phyloP scores from a whole-genome alignment of 805 yeast species.

The Spathaspora hagerdaliae region DNA sequence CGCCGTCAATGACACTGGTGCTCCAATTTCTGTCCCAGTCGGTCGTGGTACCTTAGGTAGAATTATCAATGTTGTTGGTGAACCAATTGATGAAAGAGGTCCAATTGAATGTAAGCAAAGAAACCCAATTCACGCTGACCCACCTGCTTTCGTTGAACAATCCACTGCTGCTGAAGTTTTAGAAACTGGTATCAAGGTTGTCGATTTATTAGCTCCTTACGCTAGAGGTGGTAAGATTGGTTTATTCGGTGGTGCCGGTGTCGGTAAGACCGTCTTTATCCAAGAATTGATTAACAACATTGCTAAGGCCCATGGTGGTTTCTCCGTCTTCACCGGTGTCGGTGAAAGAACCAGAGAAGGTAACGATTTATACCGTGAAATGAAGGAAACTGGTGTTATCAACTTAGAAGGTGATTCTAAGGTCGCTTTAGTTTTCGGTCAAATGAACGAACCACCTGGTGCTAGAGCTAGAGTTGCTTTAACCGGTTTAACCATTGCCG shows the following conservation, averaged over 20 bases:
- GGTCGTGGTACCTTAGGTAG: constrained; percentile 99
- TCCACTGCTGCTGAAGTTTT: constrained; percentile 96
- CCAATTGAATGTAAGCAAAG: constrained; percentile 89
- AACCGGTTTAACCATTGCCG: constrained; percentile 99
- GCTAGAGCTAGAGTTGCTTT: constrained; percentile 99
- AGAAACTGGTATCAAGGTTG: constrained; percentile 99
- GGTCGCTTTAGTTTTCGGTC: constrained; percentile 99
- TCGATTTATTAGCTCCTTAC: constrained; percentile 97
- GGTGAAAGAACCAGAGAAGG: constrained; percentile 99
- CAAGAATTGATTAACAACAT: constrained; percentile 99
- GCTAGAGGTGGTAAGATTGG: constrained; percentile 99
- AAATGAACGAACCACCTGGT: constrained; percentile 99
- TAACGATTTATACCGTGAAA: constrained; percentile 99
- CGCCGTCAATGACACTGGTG: constrained; percentile 87
- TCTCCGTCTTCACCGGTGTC: constrained; percentile 99
- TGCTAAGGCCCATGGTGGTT: constrained; percentile 99
- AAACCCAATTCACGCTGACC: constrained; percentile 98
- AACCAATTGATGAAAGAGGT: constrained; percentile 99
- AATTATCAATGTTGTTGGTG: constrained; percentile 97
- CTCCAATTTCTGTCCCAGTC: constrained; percentile 98
- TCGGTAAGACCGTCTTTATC: constrained; percentile 99
- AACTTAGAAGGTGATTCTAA: constrained; percentile 99
- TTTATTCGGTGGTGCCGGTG: constrained; percentile 99
- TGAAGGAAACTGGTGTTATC: constrained; percentile 99
- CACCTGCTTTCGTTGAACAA: constrained; percentile 95